Conservation (phyloP, 2,329 filamentous ascomycete species). For the Hymenoscyphus linearis region DNA sequence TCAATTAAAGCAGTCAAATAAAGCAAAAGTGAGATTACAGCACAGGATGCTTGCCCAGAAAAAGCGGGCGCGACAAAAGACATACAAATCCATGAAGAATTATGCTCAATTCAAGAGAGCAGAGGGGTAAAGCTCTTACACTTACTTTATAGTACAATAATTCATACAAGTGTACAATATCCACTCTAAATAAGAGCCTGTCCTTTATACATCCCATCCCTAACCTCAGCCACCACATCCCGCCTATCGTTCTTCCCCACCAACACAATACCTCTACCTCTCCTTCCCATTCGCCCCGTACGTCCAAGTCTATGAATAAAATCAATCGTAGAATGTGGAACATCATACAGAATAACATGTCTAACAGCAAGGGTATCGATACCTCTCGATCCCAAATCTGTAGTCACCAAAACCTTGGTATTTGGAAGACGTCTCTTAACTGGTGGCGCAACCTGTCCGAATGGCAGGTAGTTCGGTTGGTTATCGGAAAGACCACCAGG, state of each 20-base stretch:
- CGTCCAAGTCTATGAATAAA: slow-evolving; percentile 95
- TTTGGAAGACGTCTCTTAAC: slow-evolving; percentile 50
- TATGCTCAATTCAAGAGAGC: not conserved
- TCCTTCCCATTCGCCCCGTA: slow-evolving; percentile 85
- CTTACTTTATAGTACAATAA: not conserved
- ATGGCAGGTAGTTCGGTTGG: slow-evolving; percentile 31
- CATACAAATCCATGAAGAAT: not conserved
- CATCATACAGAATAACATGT: slow-evolving; percentile 91
- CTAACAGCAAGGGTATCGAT: slow-evolving; percentile 91
- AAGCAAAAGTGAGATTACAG: too few relatives aligned
- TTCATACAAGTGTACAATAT: not conserved
- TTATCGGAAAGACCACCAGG: slow-evolving; percentile 38
- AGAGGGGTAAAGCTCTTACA: not conserved
- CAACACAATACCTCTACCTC: slow-evolving; percentile 83
- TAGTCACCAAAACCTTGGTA: slow-evolving; percentile 89
- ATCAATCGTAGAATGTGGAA: slow-evolving; percentile 96
- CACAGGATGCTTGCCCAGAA: too few relatives aligned
- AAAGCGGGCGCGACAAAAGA: too few relatives aligned
- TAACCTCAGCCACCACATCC: slow-evolving; percentile 87
- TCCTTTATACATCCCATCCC: slow-evolving; percentile 80
- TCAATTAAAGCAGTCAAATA: too few relatives aligned
- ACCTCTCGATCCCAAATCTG: slow-evolving; percentile 84
- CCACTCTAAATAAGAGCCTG: slow-evolving; percentile 61
- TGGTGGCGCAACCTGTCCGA: slow-evolving; percentile 23
- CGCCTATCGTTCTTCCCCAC: slow-evolving; percentile 85